These are phyloP conservation scores for Gentiana straminea DNA, from an alignment of 257 asterid genomes.

Conservation along the genomic window DNA sequence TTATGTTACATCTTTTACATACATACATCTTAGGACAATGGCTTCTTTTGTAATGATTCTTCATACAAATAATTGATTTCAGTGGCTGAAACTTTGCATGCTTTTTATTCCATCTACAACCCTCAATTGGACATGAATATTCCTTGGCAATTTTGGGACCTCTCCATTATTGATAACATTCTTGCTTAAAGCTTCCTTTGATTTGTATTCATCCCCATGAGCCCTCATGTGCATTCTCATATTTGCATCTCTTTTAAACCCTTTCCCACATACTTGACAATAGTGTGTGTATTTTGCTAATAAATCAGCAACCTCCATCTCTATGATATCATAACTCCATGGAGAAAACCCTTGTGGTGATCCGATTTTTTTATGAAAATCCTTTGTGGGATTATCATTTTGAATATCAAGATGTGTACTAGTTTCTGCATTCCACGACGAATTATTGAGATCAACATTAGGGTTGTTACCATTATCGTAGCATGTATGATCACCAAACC, in stretches of 20 bases:
- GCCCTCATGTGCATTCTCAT: conserved; percentile 83
- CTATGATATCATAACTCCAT: conserved; percentile 35
- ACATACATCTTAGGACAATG: conserved; percentile 74
- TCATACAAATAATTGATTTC: conserved; percentile 63
- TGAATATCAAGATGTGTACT: neutral
- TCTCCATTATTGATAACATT: neutral
- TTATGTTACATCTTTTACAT: conserved; percentile 48
- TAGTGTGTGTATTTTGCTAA: conserved; percentile 69
- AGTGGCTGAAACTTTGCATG: conserved; percentile 60
- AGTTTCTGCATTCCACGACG: neutral
- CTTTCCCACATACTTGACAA: conserved; percentile 66
- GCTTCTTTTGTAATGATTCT: conserved; percentile 70
- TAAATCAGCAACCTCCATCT: conserved; percentile 48
- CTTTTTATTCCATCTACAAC: conserved; percentile 59
- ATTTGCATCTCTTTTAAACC: conserved; percentile 78
- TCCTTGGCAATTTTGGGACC: conserved; percentile 8
- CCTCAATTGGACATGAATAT: conserved; percentile 77
- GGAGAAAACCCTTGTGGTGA: neutral
- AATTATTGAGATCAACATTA: neutral
- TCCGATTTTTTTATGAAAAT: too few species aligned
- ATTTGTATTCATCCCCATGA: conserved; percentile 67
- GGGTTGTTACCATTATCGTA: conserved; percentile 8
- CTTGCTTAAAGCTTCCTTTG: conserved; percentile 50
- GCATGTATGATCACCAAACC: conserved; percentile 20
- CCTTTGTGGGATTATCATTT: too few species aligned